phyloP scores from a whole-genome alignment of 208 protist genomes.

The Acanthamoeba sp. region DNA sequence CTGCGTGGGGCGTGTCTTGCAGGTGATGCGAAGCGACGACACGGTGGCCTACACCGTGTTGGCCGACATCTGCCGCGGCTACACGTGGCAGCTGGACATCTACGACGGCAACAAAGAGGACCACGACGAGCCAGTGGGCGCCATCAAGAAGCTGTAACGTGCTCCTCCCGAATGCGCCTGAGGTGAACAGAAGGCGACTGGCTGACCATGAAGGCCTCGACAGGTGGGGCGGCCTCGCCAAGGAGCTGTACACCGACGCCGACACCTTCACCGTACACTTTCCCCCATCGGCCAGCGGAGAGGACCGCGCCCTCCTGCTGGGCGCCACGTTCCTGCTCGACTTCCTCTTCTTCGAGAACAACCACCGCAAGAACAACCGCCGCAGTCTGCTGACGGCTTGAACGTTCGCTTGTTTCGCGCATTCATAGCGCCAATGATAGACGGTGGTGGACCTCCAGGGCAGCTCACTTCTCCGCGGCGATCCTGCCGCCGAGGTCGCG shows the following conservation, averaged over 20 bases:
- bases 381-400: too few species aligned
- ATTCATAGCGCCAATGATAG: too few species aligned
- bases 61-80: background rate
- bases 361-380: too few species aligned
- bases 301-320: background rate
- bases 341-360: too few species aligned
- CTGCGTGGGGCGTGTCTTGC: too few species aligned
- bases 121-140: background rate
- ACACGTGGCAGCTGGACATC: background rate
- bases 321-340: background rate
- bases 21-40: background rate
- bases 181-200: too few species aligned
- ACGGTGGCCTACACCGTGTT: background rate
- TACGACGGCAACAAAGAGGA: background rate
- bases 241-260: background rate
- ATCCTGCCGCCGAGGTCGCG: background rate
- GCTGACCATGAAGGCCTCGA: too few species aligned
- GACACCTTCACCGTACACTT: background rate
- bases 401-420: too few species aligned
- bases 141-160: background rate
- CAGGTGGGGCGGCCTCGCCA: background rate
- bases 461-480: too few species aligned
- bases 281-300: too few species aligned
- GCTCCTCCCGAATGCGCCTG: too few species aligned
- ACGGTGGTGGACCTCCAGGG: too few species aligned